Percentiles rank a stretch among this genome's conserved stretches.
phyloP scores from a whole-genome alignment of 2,329 filamentous ascomycete species.

The Talaromyces sp. region DNA sequence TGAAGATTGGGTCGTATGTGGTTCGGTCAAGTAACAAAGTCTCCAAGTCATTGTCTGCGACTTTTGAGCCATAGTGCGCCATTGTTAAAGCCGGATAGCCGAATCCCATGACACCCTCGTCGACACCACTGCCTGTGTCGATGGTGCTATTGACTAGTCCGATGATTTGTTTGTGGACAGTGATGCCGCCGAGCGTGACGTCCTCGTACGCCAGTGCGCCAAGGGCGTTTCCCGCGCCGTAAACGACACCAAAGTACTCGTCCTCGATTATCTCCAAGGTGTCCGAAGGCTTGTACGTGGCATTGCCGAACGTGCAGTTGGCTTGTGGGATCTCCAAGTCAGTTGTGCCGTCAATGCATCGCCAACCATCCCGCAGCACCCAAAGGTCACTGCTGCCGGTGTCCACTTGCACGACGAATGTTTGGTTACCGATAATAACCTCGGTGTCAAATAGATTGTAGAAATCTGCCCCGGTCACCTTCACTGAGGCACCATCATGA shows the following conservation, averaged over 20 bases:
- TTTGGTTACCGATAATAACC: slow-evolving; percentile 24
- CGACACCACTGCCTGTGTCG: slow-evolving; percentile 40
- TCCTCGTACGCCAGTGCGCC: slow-evolving; percentile 19
- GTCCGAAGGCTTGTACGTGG: slow-evolving; percentile 15
- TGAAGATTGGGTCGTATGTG: slow-evolving; percentile 47
- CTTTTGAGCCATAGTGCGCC: slow-evolving; percentile 21
- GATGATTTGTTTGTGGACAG: slow-evolving; percentile 38
- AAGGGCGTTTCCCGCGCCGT: slow-evolving; percentile 18
- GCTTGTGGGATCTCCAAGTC: slow-evolving; percentile 34
- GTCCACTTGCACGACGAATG: slow-evolving; percentile 37
- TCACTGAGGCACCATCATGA: too few species aligned
- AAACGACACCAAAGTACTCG: slow-evolving; percentile 20
- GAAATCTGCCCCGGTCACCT: too few species aligned
- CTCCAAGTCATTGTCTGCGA: slow-evolving; percentile 10
- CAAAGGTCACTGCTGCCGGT: slow-evolving; percentile 47
- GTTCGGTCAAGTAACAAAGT: slow-evolving; percentile 20
- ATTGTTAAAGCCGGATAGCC: slow-evolving; percentile 46
- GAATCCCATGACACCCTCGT: slow-evolving; percentile 47
- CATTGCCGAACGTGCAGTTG: slow-evolving; percentile 19
- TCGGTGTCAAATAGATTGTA: slow-evolving; percentile 15
- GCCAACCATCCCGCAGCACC: slow-evolving; percentile 29
- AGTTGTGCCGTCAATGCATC: slow-evolving; percentile 29
- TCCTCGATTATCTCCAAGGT: slow-evolving; percentile 14
- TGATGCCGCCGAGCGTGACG: slow-evolving; percentile 38
- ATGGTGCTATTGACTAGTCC: slow-evolving; percentile 39